Percentiles rank a stretch among this genome's conserved stretches.
These are phyloP conservation scores for Recurvomyces mirabilis DNA, from an alignment of 495 filamentous ascomycete genomes.

Conservation along the genomic window DNA sequence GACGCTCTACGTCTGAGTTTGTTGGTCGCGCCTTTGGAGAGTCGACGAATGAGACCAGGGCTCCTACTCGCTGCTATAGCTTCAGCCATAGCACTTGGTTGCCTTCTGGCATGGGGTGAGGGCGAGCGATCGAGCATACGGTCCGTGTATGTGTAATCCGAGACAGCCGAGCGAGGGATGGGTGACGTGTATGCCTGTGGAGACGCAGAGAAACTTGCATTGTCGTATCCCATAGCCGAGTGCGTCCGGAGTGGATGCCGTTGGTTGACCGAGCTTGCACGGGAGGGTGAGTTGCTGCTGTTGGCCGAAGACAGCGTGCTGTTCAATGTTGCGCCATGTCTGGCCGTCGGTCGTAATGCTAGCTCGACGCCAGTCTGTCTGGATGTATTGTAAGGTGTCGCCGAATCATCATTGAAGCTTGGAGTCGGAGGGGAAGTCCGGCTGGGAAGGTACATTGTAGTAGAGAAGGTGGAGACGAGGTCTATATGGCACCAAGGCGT, in stretches of 20 bases:
- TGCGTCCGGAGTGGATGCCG: background rate
- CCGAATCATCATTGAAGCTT: too few species aligned
- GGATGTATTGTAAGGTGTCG: too few species aligned
- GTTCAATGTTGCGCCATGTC: background rate
- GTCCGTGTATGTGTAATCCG: background rate
- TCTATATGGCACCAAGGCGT: too few species aligned
- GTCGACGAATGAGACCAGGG: slow-evolving; percentile 51
- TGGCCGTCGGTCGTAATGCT: too few species aligned
- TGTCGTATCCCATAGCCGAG: background rate
- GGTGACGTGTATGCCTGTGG: slow-evolving; percentile 10
- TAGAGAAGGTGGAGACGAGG: too few species aligned
- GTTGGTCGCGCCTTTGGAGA: slow-evolving; percentile 54
- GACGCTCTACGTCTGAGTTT: slow-evolving; percentile 60
- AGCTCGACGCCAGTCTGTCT: too few species aligned
- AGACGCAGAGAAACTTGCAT: background rate
- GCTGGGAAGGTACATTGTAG: too few species aligned
- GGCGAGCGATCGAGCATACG: slow-evolving; percentile 16
- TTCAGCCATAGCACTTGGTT: slow-evolving; percentile 42
- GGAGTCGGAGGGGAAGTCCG: too few species aligned
- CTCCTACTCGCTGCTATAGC: slow-evolving; percentile 40
- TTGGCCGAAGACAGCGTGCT: too few species aligned
- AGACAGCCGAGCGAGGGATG: slow-evolving; percentile 2
- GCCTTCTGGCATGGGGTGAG: slow-evolving; percentile 9
- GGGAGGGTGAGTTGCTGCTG: background rate
- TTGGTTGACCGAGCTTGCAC: background rate